Evolutionary conservation across 202 grass and related monocot species (phyloP).

Genomic region (Setaria viridis): DNA sequence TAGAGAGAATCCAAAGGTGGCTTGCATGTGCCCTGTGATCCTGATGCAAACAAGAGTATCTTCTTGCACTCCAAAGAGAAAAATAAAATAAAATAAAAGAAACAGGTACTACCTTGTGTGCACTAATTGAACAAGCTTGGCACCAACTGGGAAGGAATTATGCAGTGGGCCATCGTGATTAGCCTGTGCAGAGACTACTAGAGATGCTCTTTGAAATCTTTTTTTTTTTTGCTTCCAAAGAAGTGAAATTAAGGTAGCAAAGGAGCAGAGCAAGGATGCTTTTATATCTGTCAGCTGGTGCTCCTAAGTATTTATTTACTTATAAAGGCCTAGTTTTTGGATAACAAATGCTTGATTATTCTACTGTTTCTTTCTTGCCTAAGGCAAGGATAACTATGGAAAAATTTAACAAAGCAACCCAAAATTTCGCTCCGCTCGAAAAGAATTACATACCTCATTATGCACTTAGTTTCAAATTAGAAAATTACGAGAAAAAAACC

Average conservation of each 20-base stretch:
- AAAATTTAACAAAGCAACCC: not conserved
- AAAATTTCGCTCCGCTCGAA: not conserved
- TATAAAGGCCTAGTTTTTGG: not conserved
- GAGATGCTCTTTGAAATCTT: not conserved
- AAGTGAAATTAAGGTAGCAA: not conserved
- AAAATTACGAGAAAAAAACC: too few species aligned
- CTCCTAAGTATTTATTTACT: not conserved
- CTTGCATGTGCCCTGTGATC: conserved; percentile 48
- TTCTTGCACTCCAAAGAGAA: not conserved
- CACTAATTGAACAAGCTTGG: conserved; percentile 29
- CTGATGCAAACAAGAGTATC: conserved; percentile 54
- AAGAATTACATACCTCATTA: not conserved
- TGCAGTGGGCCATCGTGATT: conserved; percentile 26
- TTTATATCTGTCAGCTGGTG: conserved; percentile 17
- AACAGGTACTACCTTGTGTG: not conserved
- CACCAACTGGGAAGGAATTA: conserved; percentile 42
- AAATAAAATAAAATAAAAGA: too few species aligned
- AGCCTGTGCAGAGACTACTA: not conserved
- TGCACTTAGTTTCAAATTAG: not conserved
- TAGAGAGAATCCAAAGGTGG: conserved; percentile 63
- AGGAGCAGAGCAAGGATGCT: not conserved
- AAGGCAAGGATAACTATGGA: not conserved
- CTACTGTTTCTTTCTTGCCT: not conserved
- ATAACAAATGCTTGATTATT: not conserved
- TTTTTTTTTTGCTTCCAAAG: not conserved